Conservation (phyloP, 2,329 filamentous ascomycete species). For the Huntiella moniliformis region DNA sequence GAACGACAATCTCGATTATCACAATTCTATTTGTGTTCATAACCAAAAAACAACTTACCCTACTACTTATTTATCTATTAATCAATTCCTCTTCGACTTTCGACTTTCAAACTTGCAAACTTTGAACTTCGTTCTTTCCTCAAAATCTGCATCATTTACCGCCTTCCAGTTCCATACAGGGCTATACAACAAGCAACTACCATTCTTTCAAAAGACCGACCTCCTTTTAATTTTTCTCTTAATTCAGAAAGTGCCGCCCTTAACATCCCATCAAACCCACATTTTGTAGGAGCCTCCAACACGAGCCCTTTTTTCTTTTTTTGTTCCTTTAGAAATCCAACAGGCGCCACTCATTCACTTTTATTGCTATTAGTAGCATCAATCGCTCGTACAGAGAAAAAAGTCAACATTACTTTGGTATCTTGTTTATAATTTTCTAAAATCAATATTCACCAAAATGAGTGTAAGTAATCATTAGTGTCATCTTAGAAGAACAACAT, state of each 20-base stretch:
- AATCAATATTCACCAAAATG: background rate
- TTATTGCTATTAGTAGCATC: too few relatives aligned
- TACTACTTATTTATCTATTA: background rate
- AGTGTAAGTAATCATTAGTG: background rate
- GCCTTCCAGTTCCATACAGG: background rate
- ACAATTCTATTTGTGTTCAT: background rate
- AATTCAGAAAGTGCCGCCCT: background rate
- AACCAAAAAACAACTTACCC: background rate
- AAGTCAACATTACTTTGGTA: too few relatives aligned
- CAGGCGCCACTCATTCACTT: too few relatives aligned
- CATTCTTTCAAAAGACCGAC: slow-evolving; percentile 1
- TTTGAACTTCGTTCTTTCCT: background rate
- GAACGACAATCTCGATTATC: background rate
- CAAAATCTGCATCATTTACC: background rate
- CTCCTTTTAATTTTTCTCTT: slow-evolving; percentile 11
- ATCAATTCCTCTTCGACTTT: background rate
- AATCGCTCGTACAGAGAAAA: too few relatives aligned
- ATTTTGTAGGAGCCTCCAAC: too few relatives aligned
- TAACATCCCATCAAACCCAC: background rate
- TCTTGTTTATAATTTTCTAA: too few relatives aligned
- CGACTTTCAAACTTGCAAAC: background rate
- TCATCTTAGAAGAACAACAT: background rate
- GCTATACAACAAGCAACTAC: background rate
- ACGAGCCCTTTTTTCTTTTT: too few relatives aligned
- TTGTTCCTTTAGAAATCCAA: too few relatives aligned